phyloP scores from a whole-genome alignment of 768 basidiomycete species.

The Leccinum truebloodii region DNA sequence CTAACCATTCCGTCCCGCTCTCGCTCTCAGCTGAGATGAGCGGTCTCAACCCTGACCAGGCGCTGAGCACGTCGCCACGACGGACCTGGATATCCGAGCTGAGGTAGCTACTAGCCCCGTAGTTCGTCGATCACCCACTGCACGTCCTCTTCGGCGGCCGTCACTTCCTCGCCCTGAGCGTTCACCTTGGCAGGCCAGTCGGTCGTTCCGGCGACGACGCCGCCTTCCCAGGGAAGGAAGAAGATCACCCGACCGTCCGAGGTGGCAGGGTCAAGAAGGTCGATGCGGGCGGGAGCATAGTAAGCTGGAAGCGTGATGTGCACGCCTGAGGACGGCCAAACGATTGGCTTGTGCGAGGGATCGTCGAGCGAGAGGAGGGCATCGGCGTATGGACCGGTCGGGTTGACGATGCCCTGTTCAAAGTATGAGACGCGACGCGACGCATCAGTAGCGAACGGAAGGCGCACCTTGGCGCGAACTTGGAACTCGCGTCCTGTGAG shows the following conservation, averaged over 20 bases:
- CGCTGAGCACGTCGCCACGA: conserved; percentile 91
- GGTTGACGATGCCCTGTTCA: conserved; percentile 85
- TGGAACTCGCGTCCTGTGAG: conserved; percentile 83
- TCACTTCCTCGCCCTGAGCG: conserved; percentile 58
- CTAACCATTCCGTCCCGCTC: conserved; percentile 80
- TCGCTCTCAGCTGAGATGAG: conserved; percentile 81
- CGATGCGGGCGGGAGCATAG: conserved; percentile 94
- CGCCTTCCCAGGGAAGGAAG: conserved; percentile 68
- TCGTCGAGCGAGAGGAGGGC: conserved; percentile 80
- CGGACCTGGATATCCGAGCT: conserved; percentile 91
- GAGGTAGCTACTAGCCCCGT: conserved; percentile 63
- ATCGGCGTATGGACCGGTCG: conserved; percentile 94
- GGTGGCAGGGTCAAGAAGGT: conserved; percentile 91
- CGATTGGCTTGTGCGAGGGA: conserved; percentile 77
- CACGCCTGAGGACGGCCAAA: conserved; percentile 89
- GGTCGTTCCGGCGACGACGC: conserved; percentile 96
- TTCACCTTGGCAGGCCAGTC: conserved; percentile 77
- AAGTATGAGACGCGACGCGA: neutral
- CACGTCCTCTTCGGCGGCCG: conserved; percentile 90
- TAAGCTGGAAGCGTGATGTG: conserved; percentile 98
- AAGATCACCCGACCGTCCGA: no score
- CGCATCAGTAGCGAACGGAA: neutral
- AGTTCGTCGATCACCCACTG: conserved; percentile 97
- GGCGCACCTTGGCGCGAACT: conserved; percentile 71
- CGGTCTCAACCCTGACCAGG: conserved; percentile 92